Base-by-base conservation (phyloP, 2,329 filamentous ascomycete species). In the Drechslerella stenobrocha region DNA sequence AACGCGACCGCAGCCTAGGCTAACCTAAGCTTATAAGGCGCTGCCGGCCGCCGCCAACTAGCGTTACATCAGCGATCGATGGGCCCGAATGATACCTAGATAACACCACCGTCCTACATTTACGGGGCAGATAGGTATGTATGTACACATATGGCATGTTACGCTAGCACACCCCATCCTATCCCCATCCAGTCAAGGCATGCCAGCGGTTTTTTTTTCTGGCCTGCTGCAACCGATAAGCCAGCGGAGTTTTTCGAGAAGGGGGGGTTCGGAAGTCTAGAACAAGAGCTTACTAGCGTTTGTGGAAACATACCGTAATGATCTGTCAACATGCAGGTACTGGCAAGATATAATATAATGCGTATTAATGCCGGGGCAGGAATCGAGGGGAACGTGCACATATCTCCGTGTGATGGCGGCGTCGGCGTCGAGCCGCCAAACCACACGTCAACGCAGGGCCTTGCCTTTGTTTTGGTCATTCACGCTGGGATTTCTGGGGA, bases 321-420 rank as follows among this genome's bases (percentile, higher is more conserved):
- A 42, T 42, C 37, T 42, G 37, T 42, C 37, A 42, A 42, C 4
- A 42, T 42, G 37, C 37, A 42, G 37, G 37, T 42, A 42, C 37
- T 42, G 37, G 4, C 15, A 6, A 15, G 7, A 42, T 20, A 2
- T 7, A 42, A 4, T 42, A 20, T 32, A 6, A 13, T 9, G 13
- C 3, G 37, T 42, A 18, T 42, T 42, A 20, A 42, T 42, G 13
- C 4, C 37, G 37, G 37, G 13, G 9, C 4, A 18, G 4, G 15
- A 42, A 42, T 20, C 2, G 2, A 15, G 37, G 15, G 37, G 22
- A 18, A 42, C 8, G 37, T 9, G 22, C 18, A 18, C 22, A 18
- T 20, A 20, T 20, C 15, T 42, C 37, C 37, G 37, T 18, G 37
- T 18, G 37, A 42, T 42, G 37, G 22, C 37, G 37, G 37, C 13